Percentiles rank a stretch among this genome's conserved stretches.
Evolutionary conservation across 139 green algal genomes (phyloP).

Genomic region (Chlorella sp.): DNA sequence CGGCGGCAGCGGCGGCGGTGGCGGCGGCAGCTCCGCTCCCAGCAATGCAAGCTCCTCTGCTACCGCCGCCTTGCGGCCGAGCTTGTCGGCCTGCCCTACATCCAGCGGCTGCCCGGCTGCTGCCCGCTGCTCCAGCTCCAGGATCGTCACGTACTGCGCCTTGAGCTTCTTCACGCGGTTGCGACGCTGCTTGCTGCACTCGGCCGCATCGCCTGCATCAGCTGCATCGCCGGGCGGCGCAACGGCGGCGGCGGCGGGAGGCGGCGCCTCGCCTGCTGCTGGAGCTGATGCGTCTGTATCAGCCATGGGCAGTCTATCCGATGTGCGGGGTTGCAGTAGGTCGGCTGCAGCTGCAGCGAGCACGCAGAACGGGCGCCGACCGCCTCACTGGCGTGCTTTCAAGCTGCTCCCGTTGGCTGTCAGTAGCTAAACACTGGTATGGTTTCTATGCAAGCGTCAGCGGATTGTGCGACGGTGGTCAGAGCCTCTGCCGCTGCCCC

Average conservation of each 20-base stretch:
- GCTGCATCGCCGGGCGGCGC: no score
- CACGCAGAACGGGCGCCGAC: neutral
- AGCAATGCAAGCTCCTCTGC: neutral
- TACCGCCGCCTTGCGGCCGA: neutral
- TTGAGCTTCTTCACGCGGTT: slow-evolving; percentile 6
- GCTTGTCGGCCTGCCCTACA: neutral
- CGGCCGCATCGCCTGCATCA: neutral
- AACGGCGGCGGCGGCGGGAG: no score
- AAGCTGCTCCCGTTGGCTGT: no score
- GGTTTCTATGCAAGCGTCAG: no score
- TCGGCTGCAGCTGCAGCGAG: no score
- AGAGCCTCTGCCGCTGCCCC: no score
- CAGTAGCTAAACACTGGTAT: no score
- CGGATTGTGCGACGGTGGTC: neutral
- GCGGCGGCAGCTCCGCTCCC: neutral
- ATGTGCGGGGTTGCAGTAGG: no score
- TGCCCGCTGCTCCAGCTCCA: neutral
- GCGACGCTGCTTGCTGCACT: neutral
- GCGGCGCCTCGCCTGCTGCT: no score
- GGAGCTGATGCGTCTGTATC: no score
- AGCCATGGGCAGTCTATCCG: no score
- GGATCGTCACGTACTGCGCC: neutral
- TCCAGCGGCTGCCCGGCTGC: neutral
- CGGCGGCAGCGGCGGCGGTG: neutral
- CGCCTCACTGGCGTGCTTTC: neutral